phyloP scores from a whole-genome alignment of 2,329 filamentous ascomycete species.

The Colletotrichum gigasporum region DNA sequence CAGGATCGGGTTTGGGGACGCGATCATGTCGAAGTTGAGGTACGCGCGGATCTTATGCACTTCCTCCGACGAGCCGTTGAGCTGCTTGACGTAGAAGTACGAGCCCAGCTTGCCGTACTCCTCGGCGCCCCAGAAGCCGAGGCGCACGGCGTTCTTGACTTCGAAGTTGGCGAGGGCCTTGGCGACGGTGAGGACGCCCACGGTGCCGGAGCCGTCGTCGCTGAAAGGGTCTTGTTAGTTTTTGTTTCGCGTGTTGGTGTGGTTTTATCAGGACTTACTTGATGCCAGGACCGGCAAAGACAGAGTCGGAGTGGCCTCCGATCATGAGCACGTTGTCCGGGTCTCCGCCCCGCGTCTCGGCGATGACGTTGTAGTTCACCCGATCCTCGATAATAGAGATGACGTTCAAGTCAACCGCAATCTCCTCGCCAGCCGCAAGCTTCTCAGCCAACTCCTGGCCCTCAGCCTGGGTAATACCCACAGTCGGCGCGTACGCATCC shows the following conservation, averaged over 20 bases:
- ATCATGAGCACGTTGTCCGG: slow-evolving; percentile 57
- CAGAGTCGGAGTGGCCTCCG: slow-evolving; percentile 58
- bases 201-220: slow-evolving; percentile 67
- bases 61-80: slow-evolving; percentile 53
- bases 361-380: slow-evolving; percentile 60
- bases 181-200: slow-evolving; percentile 57
- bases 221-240: slow-evolving; percentile 28
- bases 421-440: slow-evolving; percentile 42
- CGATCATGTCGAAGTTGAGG: slow-evolving; percentile 67
- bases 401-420: slow-evolving; percentile 48
- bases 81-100: slow-evolving; percentile 55
- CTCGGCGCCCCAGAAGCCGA: slow-evolving; percentile 63
- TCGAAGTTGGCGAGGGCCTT: slow-evolving; percentile 51
- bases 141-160: slow-evolving; percentile 59
- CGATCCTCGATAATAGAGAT: slow-evolving; percentile 58
- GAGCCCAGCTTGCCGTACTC: slow-evolving; percentile 60
- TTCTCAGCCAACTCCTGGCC: slow-evolving; percentile 45
- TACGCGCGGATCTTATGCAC: slow-evolving; percentile 61
- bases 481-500: slow-evolving; percentile 57
- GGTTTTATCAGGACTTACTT: slow-evolving; percentile 48
- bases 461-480: slow-evolving; percentile 61
- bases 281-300: slow-evolving; percentile 64
- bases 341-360: slow-evolving; percentile 59
- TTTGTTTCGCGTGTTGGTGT: background rate
- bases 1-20: slow-evolving; percentile 59